Evolutionary conservation across 192 early-diverging fungal species (phyloP), one percentile per base, ranked within the genome.

Genomic region (Backusella parvicylindrica): DNA sequence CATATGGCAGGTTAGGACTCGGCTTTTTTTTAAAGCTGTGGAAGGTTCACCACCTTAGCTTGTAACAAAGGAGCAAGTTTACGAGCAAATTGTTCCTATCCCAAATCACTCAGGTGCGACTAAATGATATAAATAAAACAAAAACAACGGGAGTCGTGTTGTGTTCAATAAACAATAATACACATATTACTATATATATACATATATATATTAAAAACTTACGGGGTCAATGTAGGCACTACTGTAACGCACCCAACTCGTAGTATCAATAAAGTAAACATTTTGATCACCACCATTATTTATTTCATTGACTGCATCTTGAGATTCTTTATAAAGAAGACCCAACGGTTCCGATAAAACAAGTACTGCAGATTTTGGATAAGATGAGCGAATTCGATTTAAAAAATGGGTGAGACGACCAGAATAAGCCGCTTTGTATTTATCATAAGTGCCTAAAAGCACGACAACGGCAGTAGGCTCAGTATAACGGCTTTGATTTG

Each of bases 291-390:
- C 40, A 30, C 28, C 23, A 63, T 64, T 38, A 50, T 68, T 70
- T 28, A 47, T 26, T 12, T 50, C 32, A 23, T 26, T 36, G 15
- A 79, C 68, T 6, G 77, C 77, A 7, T 53, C 26, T 26, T 79
- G 77, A 11, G 68, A 71, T n/a, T 68, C 40, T 13, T 37, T 56
- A 13, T 66, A 64, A 40, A 79, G 26, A 6, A 68, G 47, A 33
- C 77, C 77, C 1, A 79, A 40, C 15, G 77, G 77, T 23, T 79
- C 77, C 6, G 73, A 74, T 21, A 79, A 26, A 15, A 79, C 68
- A 32, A 79, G 63, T 3, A 79, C 50, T 3, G 49, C 16, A 2
- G n/a, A n/a, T 11, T 41, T 35, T 6, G 56, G 56, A 32, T 49
- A 53, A 36, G 37, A 32, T 21, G 31, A 12, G 6, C 64, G 65